These are phyloP conservation scores for Spinacia oleracea DNA, from an alignment of 179 eudicot species.

Conservation along the genomic window DNA sequence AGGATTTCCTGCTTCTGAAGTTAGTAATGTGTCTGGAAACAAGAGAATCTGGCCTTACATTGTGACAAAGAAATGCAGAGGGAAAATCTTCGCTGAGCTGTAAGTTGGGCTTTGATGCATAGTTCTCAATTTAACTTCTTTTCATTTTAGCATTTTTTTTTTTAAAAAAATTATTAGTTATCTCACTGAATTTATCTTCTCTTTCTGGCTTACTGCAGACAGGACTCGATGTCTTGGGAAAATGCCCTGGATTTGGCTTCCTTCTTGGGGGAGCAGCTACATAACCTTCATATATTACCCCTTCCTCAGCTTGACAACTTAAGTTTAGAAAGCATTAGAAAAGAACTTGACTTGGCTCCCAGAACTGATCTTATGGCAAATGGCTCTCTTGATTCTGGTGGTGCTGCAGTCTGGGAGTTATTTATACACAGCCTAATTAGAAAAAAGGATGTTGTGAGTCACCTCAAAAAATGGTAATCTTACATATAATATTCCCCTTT, in stretches of 20 bases:
- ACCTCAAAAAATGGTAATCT: constrained; percentile 71
- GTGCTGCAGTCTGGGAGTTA: constrained; percentile 53
- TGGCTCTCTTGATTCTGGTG: constrained; percentile 28
- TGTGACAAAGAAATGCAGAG: constrained; percentile 74
- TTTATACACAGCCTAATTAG: constrained; percentile 52
- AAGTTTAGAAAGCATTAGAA: constrained; percentile 28
- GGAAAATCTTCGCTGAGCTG: constrained; percentile 79
- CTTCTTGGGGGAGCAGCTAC: constrained; percentile 82
- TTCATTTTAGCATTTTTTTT: neutral
- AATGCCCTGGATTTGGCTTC: constrained; percentile 75
- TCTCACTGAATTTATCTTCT: constrained; percentile 9
- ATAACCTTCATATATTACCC: constrained; percentile 69
- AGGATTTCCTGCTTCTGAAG: constrained; percentile 35
- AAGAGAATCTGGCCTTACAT: constrained; percentile 79
- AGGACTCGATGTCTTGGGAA: constrained; percentile 61
- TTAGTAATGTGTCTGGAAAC: constrained; percentile 35
- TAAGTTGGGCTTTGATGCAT: constrained; percentile 39
- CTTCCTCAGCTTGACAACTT: constrained; percentile 47
- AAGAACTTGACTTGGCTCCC: constrained; percentile 29
- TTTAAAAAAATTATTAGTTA: neutral
- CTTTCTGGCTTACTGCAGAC: constrained; percentile 56
- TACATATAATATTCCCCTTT: constrained; percentile 9
- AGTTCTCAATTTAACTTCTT: neutral
- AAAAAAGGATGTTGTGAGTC: constrained; percentile 54
- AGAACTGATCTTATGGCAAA: constrained; percentile 34